Evolutionary conservation across 2,329 filamentous ascomycete genomes (phyloP).

Genomic region (Pseudogymnoascus sp.): DNA sequence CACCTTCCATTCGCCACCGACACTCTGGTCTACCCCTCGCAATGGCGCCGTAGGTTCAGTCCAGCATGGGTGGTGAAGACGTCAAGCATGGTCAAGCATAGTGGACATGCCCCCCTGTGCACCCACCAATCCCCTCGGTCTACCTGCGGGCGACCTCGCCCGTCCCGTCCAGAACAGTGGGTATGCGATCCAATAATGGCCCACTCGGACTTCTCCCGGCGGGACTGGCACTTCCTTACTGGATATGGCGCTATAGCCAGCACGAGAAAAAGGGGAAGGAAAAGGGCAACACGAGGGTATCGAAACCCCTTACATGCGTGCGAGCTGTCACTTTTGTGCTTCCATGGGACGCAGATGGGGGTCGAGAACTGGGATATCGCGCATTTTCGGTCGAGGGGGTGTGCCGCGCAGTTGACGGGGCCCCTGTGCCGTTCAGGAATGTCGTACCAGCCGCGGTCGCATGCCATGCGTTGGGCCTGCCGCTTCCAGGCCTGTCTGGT

Average conservation of each 20-base stretch:
- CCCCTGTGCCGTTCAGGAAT: not conserved
- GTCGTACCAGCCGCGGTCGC: not conserved
- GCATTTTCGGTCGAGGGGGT: not conserved
- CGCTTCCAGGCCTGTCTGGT: not conserved
- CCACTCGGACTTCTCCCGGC: not conserved
- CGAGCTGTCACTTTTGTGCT: not conserved
- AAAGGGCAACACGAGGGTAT: not conserved
- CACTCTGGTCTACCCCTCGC: not conserved
- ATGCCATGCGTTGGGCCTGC: constrained; percentile 1
- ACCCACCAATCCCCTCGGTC: not conserved
- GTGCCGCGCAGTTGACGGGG: not conserved
- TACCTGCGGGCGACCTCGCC: not conserved
- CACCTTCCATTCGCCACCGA: not conserved
- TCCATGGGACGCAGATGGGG: not conserved
- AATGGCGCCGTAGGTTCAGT: not conserved
- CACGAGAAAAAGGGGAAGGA: not conserved
- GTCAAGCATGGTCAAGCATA: not conserved
- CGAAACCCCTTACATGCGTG: not conserved
- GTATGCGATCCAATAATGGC: not conserved
- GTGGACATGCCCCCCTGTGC: not conserved
- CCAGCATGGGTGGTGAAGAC: not conserved
- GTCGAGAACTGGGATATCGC: not conserved
- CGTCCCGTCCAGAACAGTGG: not conserved
- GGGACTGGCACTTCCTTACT: not conserved
- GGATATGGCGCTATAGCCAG: not conserved